Evolutionary conservation across 192 early-diverging fungal genomes (phyloP), one percentile per base, ranked within the genome.

Genomic region (Mortierella hygrophila): DNA sequence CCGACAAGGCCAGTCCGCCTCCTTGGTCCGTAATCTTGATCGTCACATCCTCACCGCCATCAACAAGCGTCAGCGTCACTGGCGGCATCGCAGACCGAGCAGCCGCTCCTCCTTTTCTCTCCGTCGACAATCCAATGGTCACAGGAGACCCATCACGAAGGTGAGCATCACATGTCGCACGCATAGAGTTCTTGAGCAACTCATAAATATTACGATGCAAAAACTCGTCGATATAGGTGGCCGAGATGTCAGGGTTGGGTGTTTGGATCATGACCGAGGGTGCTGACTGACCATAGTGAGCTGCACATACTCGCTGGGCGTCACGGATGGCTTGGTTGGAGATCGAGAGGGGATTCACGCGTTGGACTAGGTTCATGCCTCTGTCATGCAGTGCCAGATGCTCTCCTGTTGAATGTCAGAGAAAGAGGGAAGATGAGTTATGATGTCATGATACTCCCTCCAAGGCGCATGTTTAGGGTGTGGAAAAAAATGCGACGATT

Each of bases 11-110:
- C 54, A 95, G 86, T 54, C 94, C 94, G 72, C 93, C 93, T 60
- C 91, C 93, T 76, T 93, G 88, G 74, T 95, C 94, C 16, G 91
- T 90, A 47, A 95, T 81, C 80, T 93, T 91, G 82, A 95, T 92
- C 6, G 93, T 76, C 44, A 94, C 89, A 79, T 95, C 94, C 72
- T 95, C 92, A 29, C 87, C 88, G 18, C 93, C 93, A 49, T 90
- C 89, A 0, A 90, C 89, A 70, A 95, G 82, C 54, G 90, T 85
- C 65, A 95, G 70, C 65, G 86, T 89, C 73, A 94, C 82, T 1
- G 91, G 83, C 1, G 92, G 93, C n/a, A 90, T 57, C n/a, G 69
- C 74, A 18, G 77, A 35, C 7, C 41, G 74, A 10, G 81, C 46
- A 21, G 72, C 68, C 7, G 55, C 47, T 60, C 82, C 35, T 11